These are phyloP conservation scores for Potentilla sterilis DNA, from an alignment of 306 rosid genomes.

Conservation along the genomic window DNA sequence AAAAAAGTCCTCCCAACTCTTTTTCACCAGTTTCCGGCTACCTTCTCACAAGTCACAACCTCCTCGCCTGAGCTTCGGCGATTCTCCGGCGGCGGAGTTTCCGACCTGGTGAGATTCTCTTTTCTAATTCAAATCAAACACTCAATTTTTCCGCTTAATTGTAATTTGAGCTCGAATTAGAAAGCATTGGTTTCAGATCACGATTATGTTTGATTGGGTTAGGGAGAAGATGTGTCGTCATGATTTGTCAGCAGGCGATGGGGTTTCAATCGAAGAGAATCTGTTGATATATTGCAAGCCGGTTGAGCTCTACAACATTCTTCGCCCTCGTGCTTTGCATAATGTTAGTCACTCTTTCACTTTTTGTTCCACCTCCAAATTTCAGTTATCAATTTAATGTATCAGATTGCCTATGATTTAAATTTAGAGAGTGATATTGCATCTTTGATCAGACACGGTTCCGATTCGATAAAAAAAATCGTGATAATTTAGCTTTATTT, in stretches of 20 bases:
- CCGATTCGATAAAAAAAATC: not conserved
- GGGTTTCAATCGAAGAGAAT: conserved; percentile 73
- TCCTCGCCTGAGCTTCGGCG: too few species aligned
- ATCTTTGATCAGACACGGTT: not conserved
- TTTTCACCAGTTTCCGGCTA: too few species aligned
- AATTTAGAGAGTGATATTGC: not conserved
- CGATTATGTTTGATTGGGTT: not conserved
- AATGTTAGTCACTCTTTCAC: conserved; percentile 43
- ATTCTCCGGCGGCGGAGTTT: too few species aligned
- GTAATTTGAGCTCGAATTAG: not conserved
- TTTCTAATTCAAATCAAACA: too few species aligned
- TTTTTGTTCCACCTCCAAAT: conserved; percentile 3
- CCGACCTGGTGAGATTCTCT: too few species aligned
- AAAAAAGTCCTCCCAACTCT: too few species aligned
- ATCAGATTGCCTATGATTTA: not conserved
- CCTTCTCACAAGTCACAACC: too few species aligned
- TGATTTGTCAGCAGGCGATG: conserved; percentile 64
- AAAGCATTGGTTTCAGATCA: not conserved
- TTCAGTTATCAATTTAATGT: too few species aligned
- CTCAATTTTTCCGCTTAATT: too few species aligned
- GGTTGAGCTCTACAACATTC: conserved; percentile 91
- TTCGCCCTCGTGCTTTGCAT: conserved; percentile 69
- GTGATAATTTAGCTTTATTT: not conserved
- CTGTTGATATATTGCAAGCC: conserved; percentile 92
- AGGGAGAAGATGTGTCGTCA: conserved; percentile 70